phyloP scores from a whole-genome alignment of 257 asterid species.

The Petunia secreta region DNA sequence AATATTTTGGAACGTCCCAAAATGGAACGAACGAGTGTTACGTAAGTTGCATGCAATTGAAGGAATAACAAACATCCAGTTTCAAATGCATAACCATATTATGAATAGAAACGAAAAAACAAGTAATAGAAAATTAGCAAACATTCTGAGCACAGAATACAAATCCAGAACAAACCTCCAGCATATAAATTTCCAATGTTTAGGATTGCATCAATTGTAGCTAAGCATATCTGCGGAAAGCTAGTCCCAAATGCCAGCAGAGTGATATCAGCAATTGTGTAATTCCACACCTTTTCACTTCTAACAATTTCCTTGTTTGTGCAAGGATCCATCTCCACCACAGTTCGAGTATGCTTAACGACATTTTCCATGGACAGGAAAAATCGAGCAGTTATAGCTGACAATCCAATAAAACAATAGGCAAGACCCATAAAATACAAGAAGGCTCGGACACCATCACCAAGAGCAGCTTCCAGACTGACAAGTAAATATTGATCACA shows the following conservation, averaged over 20 bases:
- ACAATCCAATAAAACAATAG: conserved; percentile 85
- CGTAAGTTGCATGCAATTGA: too few relatives aligned
- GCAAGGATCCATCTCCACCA: conserved; percentile 62
- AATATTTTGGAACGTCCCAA: too few relatives aligned
- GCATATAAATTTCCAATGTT: conserved; percentile 76
- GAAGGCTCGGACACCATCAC: conserved; percentile 57
- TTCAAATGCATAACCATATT: too few relatives aligned
- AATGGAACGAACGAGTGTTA: too few relatives aligned
- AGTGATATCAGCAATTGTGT: conserved; percentile 82
- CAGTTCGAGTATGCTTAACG: conserved; percentile 71
- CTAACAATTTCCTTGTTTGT: conserved; percentile 54
- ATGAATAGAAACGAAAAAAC: background rate
- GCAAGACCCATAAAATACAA: conserved; percentile 69
- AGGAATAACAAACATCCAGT: too few relatives aligned
- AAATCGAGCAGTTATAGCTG: conserved; percentile 90
- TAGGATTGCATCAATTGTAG: conserved; percentile 90
- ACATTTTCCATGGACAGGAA: conserved; percentile 92
- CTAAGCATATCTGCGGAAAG: conserved; percentile 95
- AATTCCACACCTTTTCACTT: conserved; percentile 83
- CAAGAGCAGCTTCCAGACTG: conserved; percentile 54
- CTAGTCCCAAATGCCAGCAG: conserved; percentile 96
- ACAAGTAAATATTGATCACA: conserved; percentile 54
- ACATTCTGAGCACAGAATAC: background rate
- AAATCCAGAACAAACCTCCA: conserved; percentile 65
- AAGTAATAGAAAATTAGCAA: background rate